Percentiles rank a stretch among this genome's conserved stretches.
Conservation (phyloP, 2,329 filamentous ascomycete species). For the Acephala macrosclerotiorum region DNA sequence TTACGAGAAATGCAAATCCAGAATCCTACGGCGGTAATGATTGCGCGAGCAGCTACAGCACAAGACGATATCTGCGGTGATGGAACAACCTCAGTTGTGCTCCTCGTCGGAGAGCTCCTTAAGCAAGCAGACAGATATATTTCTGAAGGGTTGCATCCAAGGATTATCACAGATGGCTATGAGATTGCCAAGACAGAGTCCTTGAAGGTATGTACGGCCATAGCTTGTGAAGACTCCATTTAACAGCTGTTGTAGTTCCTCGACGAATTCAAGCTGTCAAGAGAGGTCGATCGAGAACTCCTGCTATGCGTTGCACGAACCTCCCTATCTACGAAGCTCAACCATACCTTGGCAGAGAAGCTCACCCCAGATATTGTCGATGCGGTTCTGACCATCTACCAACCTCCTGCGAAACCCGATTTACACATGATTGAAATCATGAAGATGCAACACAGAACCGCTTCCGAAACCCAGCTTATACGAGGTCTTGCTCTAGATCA, state of each 20-base stretch:
- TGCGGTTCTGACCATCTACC: constrained; percentile 92
- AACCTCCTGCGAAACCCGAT: constrained; percentile 89
- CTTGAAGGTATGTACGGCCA: constrained; percentile 68
- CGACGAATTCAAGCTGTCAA: constrained; percentile 88
- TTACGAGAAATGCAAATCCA: constrained; percentile 90
- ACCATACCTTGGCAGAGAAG: constrained; percentile 85
- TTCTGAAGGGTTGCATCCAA: constrained; percentile 92
- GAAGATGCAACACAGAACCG: constrained; percentile 99
- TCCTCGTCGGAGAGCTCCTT: constrained; percentile 93
- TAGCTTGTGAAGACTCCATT: background rate
- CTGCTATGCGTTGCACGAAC: constrained; percentile 92
- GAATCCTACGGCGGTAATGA: constrained; percentile 94
- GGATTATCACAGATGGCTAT: constrained; percentile 96
- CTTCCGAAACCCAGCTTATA: constrained; percentile 95
- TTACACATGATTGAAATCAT: constrained; percentile 99
- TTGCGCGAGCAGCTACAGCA: constrained; percentile 85
- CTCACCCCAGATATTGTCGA: constrained; percentile 96
- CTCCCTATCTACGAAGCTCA: constrained; percentile 94
- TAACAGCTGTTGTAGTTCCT: constrained; percentile 70
- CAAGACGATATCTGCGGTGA: constrained; percentile 99
- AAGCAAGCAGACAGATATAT: constrained; percentile 99
- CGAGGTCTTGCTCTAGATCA: constrained; percentile 92
- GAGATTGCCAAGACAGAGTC: constrained; percentile 95
- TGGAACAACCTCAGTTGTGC: constrained; percentile 94
- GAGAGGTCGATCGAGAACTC: constrained; percentile 91